Base-by-base conservation (phyloP, 768 basidiomycete species). In the Rhodotorula sphaerocarpa region DNA sequence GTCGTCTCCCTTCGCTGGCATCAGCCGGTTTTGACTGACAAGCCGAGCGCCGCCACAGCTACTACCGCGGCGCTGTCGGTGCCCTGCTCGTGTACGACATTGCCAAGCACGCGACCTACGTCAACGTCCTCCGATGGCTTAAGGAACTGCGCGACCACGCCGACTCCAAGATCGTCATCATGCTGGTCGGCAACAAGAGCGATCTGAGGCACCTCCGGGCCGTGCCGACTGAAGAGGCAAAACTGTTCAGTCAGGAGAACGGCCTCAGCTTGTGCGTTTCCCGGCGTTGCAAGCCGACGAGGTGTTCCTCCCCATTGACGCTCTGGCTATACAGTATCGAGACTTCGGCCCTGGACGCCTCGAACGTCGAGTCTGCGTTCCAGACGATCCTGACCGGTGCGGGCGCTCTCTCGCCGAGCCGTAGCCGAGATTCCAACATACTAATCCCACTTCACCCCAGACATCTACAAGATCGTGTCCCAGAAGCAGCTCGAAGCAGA, bases 301-400 rank as follows among this genome's bases (percentile, higher is more conserved):
- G n/a, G n/a, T n/a, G n/a, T n/a, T n/a, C n/a, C n/a, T n/a, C n/a
- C n/a, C n/a, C n/a, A n/a, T n/a, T n/a, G n/a, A n/a, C n/a, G n/a
- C n/a, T n/a, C n/a, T n/a, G n/a, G 86, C 58, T 93, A 93, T 14
- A 16, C 45, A 67, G 66, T 81, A 93, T 99, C 70, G 93, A 99
- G 81, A 99, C 93, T 64, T 99, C 93, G 73, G 93, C 93, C 79
- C 85, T 97, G 82, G 95, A 99, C 84, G 90, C 93, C 72, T 92
- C 90, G 54, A 95, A 96, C 78, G 92, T 99, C 77, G 93, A 97
- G 78, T 78, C 82, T 60, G 95, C 93, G 54, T 99, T 99, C 85
- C 91, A 97, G 76, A 90, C 84, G 61, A 96, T 96, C 74, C 81
- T 99, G 65, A 85, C 87, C 48, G 91, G 91, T 90, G 52, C 55